Evolutionary conservation across 2,329 filamentous ascomycete genomes (phyloP), one percentile per base, ranked within the genome.

Genomic region (Sporothrix dimorphospora): DNA sequence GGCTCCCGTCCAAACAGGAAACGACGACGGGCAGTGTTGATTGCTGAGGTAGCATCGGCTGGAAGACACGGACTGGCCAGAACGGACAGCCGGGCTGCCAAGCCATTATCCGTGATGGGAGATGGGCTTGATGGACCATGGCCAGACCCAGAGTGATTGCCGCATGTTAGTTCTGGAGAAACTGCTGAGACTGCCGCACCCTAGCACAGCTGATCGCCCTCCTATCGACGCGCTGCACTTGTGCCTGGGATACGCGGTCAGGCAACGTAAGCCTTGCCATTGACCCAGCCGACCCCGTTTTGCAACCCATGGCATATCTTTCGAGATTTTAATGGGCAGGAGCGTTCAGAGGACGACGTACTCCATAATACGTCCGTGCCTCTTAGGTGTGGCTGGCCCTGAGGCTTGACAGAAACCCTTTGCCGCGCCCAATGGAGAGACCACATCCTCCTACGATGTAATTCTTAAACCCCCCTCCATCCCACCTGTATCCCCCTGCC

Each of bases 231-330:
- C 9, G n/a, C 12, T 30, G 42, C 6, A 12, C 34, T 49, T 66
- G 63, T 8, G 40, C 42, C 40, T 34, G 63, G 24, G 40, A 34
- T 66, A 66, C 63, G 63, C 16, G 63, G 63, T 49, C 63, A n/a
- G 63, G 63, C 63, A 49, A 66, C 63, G 63, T 66, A 66, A 66
- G 40, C 63, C 42, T 34, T 66, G 40, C 8, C 8, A 34, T 40
- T 2, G 38, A 9, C n/a, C 19, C n/a, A 65, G 27, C 34, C 49
- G 40, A 47, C 40, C 21, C 19, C 59, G 38, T 45, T 63, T 65
- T 65, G n/a, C n/a, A 19, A n/a, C 5, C 4, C 14, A 21, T 30
- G 34, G 19, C n/a, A 21, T 30, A 42, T 42, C n/a, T 40, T 42
- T 63, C n/a, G 19, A 40, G 30, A 8, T n/a, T 59, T 59, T 11